Base-by-base conservation (phyloP, 2,329 filamentous ascomycete species). In the Epichloe coenophiala region DNA sequence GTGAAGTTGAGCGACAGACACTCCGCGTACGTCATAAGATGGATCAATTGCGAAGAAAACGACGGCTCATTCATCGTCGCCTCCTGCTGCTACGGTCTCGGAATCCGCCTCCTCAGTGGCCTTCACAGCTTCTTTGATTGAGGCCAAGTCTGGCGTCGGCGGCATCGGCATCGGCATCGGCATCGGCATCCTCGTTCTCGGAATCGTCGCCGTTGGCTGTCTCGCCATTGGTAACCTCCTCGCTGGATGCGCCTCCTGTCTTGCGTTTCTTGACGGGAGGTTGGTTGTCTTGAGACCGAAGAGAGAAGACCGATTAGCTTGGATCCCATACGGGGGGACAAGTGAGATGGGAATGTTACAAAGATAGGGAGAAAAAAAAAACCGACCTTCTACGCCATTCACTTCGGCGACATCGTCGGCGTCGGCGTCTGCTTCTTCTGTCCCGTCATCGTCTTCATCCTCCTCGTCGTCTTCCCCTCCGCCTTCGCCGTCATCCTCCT, bases 261-360 rank as follows among this genome's bases (percentile, higher is more conserved):
- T 75, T 77, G 58, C 68, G 69, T 65, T 75, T 76, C 68, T 77
- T 77, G 51, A 69, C 69, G 38, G 74, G 74, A 45, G 71, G 72
- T 49, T 68, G 66, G 53, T 66, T 61, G 49, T 63, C 65, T 70
- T 55, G 8, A 13, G 5, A 17, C 17, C 5, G 21, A 9, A 7
- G 13, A 46, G 3, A 6, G 3, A 6, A 5, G 19, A n/a, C 17
- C 45, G 9, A 41, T 44, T 33, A 44, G 33, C 13, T 33, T 47
- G 23, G 8, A 39, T 17, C 17, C 17, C 12, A 31, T 2, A 27
- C 8, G 11, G 7, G 17, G 17, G 17, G 17, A 17, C 17, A 17
- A 17, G 17, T 17, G 27, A 19, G 6, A 15, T 39, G 11, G 11
- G 15, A 39, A n/a, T 11, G 7, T 21, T 6, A 19, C 4, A 17